These are phyloP conservation scores for Colletotrichum sp. DNA, from an alignment of 2,329 filamentous ascomycete species.

Conservation along the genomic window DNA sequence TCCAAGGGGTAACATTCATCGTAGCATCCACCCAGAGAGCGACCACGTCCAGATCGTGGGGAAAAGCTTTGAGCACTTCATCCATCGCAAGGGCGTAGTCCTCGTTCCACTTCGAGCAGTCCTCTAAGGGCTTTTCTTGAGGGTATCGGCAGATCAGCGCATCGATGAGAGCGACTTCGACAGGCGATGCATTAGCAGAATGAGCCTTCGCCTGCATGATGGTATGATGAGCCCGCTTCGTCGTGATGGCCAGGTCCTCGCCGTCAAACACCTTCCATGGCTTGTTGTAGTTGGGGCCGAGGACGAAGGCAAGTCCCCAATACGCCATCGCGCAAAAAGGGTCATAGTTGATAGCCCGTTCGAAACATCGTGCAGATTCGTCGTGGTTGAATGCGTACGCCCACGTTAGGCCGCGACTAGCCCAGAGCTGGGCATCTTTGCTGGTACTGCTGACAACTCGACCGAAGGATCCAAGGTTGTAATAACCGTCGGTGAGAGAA, in stretches of 20 bases:
- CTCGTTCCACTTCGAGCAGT: conserved; percentile 61
- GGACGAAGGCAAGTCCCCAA: conserved; percentile 73
- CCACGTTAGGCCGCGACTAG: conserved; percentile 76
- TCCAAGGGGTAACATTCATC: conserved; percentile 55
- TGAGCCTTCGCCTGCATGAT: conserved; percentile 47
- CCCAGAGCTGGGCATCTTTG: conserved; percentile 67
- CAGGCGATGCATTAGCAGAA: conserved; percentile 40
- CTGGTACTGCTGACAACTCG: conserved; percentile 60
- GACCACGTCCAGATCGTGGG: conserved; percentile 44
- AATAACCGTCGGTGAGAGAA: conserved; percentile 47
- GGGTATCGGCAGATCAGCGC: conserved; percentile 70
- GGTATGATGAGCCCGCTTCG: conserved; percentile 53
- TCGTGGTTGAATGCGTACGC: conserved; percentile 79
- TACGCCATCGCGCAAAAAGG: conserved; percentile 64
- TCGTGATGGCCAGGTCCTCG: conserved; percentile 58
- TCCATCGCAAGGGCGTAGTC: conserved; percentile 56
- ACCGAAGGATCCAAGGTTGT: conserved; percentile 66
- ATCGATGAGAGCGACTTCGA: conserved; percentile 68
- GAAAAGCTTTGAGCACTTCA: conserved; percentile 36
- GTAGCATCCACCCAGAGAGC: conserved; percentile 46
- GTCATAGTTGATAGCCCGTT: conserved; percentile 62
- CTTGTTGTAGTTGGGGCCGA: conserved; percentile 81
- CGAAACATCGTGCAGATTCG: conserved; percentile 70
- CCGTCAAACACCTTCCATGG: conserved; percentile 75
- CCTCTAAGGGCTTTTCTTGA: conserved; percentile 47